Base-by-base conservation (phyloP, 2,329 filamentous ascomycete species). In the Dissoconium aciculare region DNA sequence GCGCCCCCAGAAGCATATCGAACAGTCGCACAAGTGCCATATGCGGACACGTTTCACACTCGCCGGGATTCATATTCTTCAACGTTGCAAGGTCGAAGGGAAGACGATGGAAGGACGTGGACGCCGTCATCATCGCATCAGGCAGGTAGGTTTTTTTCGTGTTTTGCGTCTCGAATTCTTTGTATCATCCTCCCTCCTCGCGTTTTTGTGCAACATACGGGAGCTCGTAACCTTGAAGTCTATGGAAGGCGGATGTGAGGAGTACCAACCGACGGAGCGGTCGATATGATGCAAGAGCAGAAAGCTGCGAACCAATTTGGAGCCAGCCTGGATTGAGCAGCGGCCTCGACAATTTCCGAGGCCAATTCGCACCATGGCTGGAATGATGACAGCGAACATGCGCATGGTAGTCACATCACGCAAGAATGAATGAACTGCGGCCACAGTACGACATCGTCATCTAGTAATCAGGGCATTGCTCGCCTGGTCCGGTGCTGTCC, bases 61-160 rank as follows among this genome's bases (percentile, higher is more conserved):
- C 57, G 53, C 34, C 56, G 58, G 50, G 61, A 65, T 41, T 58
- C 61, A 8, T 66, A 65, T 44, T 45, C 61, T 23, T 55, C 59
- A 4, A 45, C 50, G 10, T 40, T 54, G 21, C 46, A 46, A 24
- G 53, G 55, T 28, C 53, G 60, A 31, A 49, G 52, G 43, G 54
- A 47, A 33, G 62, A 60, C 43, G 54, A 56, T 26, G 36, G 41
- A 11, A 38, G 36, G 14, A 43, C 45, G 31, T 49, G 52, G 38
- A 51, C 54, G 32, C 49, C 46, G 19, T 8, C 19, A 23, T n/a
- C 19, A n/a, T 23, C 11, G 26, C 26, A 27, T 15, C 13, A 11
- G 15, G 13, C 26, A 27, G 11, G 26, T 13, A 27, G 11, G 26
- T 11, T 27, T 23, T 23, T 23, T 23, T 23, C 19, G 19, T 23